phyloP scores from a whole-genome alignment of 1,284 basidiomycete species.

The Trametes hirsuta region DNA sequence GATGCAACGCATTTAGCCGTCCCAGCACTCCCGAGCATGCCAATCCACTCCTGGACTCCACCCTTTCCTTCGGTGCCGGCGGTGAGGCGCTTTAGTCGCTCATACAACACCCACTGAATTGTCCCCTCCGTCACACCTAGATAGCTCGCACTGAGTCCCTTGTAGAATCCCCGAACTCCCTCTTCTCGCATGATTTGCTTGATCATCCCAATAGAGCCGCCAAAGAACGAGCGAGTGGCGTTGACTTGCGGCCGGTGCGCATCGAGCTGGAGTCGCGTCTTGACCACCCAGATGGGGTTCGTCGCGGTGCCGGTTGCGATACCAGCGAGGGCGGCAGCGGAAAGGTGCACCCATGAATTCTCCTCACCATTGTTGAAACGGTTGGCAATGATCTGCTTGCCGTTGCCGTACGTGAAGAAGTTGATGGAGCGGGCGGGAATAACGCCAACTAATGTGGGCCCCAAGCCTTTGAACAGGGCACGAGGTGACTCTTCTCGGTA shows the following conservation, averaged over 20 bases:
- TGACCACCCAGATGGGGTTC: constrained; percentile 99
- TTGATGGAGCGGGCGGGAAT: constrained; percentile 97
- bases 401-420: constrained; percentile 98
- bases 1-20: constrained; percentile 93
- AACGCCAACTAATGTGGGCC: constrained; percentile 93
- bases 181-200: constrained; percentile 79
- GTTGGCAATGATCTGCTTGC: constrained; percentile 89
- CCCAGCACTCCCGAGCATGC: constrained; percentile 90
- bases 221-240: constrained; percentile 41
- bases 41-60: constrained; percentile 66
- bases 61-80: constrained; percentile 57
- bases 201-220: constrained; percentile 67
- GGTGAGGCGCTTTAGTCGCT: constrained; percentile 74
- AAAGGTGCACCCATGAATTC: constrained; percentile 85
- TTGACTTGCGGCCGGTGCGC: constrained; percentile 24
- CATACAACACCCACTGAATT: constrained; percentile 98
- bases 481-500: constrained; percentile 88
- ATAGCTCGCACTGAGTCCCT: constrained; percentile 93
- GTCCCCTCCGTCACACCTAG: constrained; percentile 96
- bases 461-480: constrained; percentile 94
- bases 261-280: constrained; percentile 88
- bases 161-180: constrained; percentile 90
- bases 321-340: constrained; percentile 86
- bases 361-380: constrained; percentile 84
- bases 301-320: constrained; percentile 88